phyloP scores from a whole-genome alignment of 2,329 filamentous ascomycete genomes.

The Ophiostoma sp. region DNA sequence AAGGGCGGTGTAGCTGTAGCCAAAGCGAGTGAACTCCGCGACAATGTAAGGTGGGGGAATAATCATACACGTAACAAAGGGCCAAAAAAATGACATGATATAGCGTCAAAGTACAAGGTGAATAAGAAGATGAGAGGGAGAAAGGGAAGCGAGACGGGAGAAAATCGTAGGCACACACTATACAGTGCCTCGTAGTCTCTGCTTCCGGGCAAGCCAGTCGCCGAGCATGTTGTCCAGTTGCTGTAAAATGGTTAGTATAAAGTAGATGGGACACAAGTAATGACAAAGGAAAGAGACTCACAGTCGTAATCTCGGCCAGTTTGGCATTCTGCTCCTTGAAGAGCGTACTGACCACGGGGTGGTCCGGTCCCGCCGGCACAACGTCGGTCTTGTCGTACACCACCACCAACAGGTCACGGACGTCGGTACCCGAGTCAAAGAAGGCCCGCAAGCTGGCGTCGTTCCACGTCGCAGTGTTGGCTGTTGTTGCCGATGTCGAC shows the following conservation, averaged over 20 bases:
- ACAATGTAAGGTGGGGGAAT: slow-evolving; percentile 31
- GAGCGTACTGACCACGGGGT: slow-evolving; percentile 76
- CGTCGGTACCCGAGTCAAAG: slow-evolving; percentile 84
- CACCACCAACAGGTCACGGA: slow-evolving; percentile 84
- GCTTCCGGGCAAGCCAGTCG: slow-evolving; percentile 74
- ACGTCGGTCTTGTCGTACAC: slow-evolving; percentile 91
- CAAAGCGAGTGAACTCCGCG: slow-evolving; percentile 18
- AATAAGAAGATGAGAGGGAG: background rate
- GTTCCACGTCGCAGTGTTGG: slow-evolving; percentile 67
- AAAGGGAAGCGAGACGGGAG: background rate
- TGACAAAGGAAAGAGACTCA: slow-evolving; percentile 38
- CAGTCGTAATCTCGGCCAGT: slow-evolving; percentile 77
- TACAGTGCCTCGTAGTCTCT: slow-evolving; percentile 34
- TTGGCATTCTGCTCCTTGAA: slow-evolving; percentile 87
- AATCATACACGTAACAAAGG: slow-evolving; percentile 24
- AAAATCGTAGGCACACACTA: background rate
- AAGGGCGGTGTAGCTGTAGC: background rate
- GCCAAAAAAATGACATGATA: slow-evolving; percentile 10
- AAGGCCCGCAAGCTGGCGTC: slow-evolving; percentile 83
- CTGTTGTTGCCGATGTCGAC: slow-evolving; percentile 53
- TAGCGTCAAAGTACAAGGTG: background rate
- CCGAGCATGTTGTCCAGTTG: slow-evolving; percentile 86
- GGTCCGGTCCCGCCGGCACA: slow-evolving; percentile 74
- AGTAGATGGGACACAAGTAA: background rate
- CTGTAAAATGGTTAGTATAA: slow-evolving; percentile 32